Evolutionary conservation across 257 asterid genomes (phyloP).

Genomic region (Solanum virginianum): DNA sequence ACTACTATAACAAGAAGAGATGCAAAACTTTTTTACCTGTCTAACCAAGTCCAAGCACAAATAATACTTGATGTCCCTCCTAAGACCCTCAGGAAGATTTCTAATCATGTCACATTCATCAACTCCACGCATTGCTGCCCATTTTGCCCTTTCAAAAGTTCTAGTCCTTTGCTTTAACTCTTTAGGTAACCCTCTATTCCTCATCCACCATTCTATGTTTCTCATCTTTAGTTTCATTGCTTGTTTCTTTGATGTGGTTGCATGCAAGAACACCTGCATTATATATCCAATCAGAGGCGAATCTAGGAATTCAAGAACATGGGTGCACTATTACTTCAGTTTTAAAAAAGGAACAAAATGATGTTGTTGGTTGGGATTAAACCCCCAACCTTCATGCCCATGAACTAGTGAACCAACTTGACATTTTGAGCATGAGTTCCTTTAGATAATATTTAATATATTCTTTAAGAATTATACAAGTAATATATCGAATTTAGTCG

Average conservation of each 20-base stretch:
- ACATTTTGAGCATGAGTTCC: too few species aligned
- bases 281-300: too few species aligned
- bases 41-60: constrained; percentile 18
- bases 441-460: too few species aligned
- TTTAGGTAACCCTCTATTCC: constrained; percentile 11
- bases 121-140: constrained; percentile 18
- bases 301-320: too few species aligned
- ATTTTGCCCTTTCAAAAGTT: constrained; percentile 9
- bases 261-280: constrained; percentile 16
- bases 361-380: too few species aligned
- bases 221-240: constrained; percentile 18
- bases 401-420: too few species aligned
- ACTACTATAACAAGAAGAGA: too few species aligned
- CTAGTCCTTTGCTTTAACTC: constrained; percentile 16
- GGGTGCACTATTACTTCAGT: accelerated
- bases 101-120: constrained; percentile 18
- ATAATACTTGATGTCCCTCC: constrained; percentile 28
- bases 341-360: too few species aligned
- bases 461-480: too few species aligned
- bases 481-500: too few species aligned
- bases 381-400: too few species aligned
- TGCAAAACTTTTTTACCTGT: neutral
- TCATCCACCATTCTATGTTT: constrained; percentile 29
- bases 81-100: constrained; percentile 22
- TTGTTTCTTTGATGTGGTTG: constrained; percentile 19